These are phyloP conservation scores for Xylona heveae DNA, from an alignment of 495 filamentous ascomycete genomes.

Conservation along the genomic window DNA sequence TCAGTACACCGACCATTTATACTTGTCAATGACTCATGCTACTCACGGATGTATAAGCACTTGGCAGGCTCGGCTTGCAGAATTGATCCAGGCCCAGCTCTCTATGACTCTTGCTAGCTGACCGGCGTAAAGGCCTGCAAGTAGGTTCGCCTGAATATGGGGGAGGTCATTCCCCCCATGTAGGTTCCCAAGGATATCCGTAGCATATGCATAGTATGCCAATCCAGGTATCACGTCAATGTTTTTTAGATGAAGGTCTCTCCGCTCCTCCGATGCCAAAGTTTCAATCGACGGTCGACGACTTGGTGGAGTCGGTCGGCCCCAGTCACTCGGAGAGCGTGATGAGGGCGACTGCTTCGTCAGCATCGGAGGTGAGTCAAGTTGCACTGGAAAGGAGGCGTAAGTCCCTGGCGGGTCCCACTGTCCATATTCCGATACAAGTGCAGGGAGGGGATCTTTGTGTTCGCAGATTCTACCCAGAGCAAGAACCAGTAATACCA, in stretches of 20 bases:
- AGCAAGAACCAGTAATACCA: conserved; percentile 66
- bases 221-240: conserved; percentile 77
- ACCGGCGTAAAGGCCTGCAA: conserved; percentile 75
- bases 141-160: conserved; percentile 66
- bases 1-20: too few relatives aligned
- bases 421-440: conserved; percentile 28
- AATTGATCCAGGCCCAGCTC: conserved; percentile 71
- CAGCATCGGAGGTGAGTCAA: conserved; percentile 9
- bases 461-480: conserved; percentile 66
- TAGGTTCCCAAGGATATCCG: conserved; percentile 66
- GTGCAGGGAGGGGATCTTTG: conserved; percentile 37
- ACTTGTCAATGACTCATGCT: conserved; percentile 3
- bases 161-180: conserved; percentile 55
- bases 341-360: conserved; percentile 12
- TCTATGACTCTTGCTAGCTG: conserved; percentile 76
- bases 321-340: conserved; percentile 7
- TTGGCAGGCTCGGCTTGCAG: conserved; percentile 55
- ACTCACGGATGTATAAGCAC: conserved; percentile 60
- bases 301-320: conserved; percentile 5
- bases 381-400: conserved; percentile 2
- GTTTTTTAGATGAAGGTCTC: conserved; percentile 26
- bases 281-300: conserved; percentile 5
- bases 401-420: too few relatives aligned
- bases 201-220: conserved; percentile 70
- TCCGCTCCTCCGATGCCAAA: background rate